Evolutionary conservation across 805 yeast genomes (phyloP).

Genomic region (Monosporozyma solicola): DNA sequence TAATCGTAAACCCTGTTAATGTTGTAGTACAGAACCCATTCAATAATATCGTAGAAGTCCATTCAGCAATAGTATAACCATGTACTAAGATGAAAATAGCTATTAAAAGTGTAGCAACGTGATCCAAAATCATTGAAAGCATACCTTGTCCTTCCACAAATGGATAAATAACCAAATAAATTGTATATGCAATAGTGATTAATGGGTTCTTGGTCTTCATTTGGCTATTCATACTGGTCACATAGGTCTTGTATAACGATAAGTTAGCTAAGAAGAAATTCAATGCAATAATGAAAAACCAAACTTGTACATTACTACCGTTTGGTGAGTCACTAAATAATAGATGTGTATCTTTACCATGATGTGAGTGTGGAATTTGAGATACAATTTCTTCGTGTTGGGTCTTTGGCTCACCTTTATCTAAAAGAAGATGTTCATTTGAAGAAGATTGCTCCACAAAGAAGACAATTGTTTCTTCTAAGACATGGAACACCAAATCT

Average conservation of each 20-base stretch:
- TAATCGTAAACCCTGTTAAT: slow-evolving; percentile 16
- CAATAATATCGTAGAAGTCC: slow-evolving; percentile 28
- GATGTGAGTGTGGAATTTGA: slow-evolving; percentile 29
- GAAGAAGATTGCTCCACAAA: slow-evolving; percentile 23
- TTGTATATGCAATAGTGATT: slow-evolving; percentile 24
- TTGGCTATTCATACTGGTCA: slow-evolving; percentile 22
- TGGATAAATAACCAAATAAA: slow-evolving; percentile 24
- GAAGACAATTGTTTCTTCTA: slow-evolving; percentile 57
- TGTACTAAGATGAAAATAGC: slow-evolving; percentile 24
- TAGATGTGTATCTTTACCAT: slow-evolving; percentile 7
- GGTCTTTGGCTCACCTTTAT: not conserved
- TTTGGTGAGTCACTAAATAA: not conserved
- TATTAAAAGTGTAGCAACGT: slow-evolving; percentile 21
- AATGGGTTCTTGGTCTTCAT: slow-evolving; percentile 28
- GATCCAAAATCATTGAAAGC: slow-evolving; percentile 20
- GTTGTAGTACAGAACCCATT: slow-evolving; percentile 29
- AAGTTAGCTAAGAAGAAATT: slow-evolving; percentile 18
- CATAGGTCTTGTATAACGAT: slow-evolving; percentile 20
- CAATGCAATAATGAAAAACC: slow-evolving; percentile 19
- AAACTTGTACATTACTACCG: slow-evolving; percentile 12
- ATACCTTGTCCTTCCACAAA: slow-evolving; percentile 9
- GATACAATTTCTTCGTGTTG: slow-evolving; percentile 28
- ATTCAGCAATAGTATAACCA: slow-evolving; percentile 28
- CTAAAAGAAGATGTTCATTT: not conserved
- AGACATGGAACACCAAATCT: slow-evolving; percentile 77